Conservation (phyloP, 106 monocot species). For the Posidonia australis region DNA sequence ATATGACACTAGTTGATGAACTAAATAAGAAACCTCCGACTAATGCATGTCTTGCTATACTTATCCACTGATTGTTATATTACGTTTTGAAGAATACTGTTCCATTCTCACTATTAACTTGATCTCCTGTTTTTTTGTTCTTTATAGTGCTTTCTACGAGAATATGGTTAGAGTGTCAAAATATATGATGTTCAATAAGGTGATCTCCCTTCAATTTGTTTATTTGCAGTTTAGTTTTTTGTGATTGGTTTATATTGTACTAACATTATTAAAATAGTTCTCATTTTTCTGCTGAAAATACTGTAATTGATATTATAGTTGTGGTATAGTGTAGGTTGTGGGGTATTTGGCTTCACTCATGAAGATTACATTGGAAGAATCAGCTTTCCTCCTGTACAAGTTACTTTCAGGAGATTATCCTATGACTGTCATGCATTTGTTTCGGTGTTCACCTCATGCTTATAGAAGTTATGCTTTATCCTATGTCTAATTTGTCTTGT, state of each 20-base stretch:
- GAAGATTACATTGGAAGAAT: conserved; percentile 98
- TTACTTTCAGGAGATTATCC: conserved; percentile 7
- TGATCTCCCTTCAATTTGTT: conserved; percentile 10
- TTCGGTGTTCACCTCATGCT: no score
- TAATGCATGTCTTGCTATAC: no score
- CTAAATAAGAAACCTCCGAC: no score
- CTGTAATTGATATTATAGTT: neutral
- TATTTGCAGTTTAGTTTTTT: neutral
- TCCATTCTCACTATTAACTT: neutral
- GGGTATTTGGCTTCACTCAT: conserved; percentile 90
- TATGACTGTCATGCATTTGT: neutral
- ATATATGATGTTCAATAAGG: conserved; percentile 97
- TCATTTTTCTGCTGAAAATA: neutral
- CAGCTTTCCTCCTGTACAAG: conserved; percentile 90
- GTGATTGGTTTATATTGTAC: neutral
- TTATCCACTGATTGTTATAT: no score
- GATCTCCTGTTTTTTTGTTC: conserved; percentile 7
- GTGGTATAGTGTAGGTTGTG: conserved; percentile 39
- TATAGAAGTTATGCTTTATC: neutral
- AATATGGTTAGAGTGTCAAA: conserved; percentile 93
- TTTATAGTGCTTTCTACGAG: conserved; percentile 79
- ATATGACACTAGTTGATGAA: no score
- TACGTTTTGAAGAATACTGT: neutral
- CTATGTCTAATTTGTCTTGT: neutral
- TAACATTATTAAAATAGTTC: neutral